Conservation (phyloP, 2,329 filamentous ascomycete species). For the Cladosporium sphaerospermum region DNA sequence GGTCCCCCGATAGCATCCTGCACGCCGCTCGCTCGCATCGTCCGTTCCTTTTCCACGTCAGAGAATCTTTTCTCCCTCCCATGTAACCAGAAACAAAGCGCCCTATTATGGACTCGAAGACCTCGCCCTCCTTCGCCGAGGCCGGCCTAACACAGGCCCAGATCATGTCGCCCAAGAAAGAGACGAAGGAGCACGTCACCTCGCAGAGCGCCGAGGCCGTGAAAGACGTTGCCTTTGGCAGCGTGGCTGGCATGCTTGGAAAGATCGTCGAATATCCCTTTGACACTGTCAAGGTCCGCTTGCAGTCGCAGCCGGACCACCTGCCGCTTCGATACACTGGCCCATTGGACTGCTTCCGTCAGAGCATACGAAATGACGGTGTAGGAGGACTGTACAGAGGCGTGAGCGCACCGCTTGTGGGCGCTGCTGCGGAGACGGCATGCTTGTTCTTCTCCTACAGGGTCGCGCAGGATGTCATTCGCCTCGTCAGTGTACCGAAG, state of each 20-base stretch:
- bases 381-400: slow-evolving; percentile 79
- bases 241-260: slow-evolving; percentile 80
- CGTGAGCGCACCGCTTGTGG: slow-evolving; percentile 82
- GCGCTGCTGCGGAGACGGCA: slow-evolving; percentile 87
- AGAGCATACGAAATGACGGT: slow-evolving; percentile 77
- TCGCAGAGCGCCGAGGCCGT: slow-evolving; percentile 59
- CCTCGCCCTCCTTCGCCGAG: slow-evolving; percentile 12
- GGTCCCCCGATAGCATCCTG: slow-evolving; percentile 30
- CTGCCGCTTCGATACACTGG: slow-evolving; percentile 76
- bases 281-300: slow-evolving; percentile 93
- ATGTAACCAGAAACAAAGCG: slow-evolving; percentile 10
- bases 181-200: slow-evolving; percentile 10
- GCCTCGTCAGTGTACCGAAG: slow-evolving; percentile 36
- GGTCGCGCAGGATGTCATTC: slow-evolving; percentile 52
- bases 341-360: slow-evolving; percentile 85
- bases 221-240: slow-evolving; percentile 85
- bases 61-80: slow-evolving; percentile 2
- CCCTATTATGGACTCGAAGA: slow-evolving; percentile 16
- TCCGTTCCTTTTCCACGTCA: not conserved
- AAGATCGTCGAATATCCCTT: slow-evolving; percentile 99
- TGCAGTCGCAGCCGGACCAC: slow-evolving; percentile 89
- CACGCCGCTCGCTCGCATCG: not conserved
- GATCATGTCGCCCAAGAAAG: slow-evolving; percentile 3
- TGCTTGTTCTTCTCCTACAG: slow-evolving; percentile 90
- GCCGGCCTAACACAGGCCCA: slow-evolving; percentile 6